Evolutionary conservation across 1,139 yeast genomes (phyloP).

Genomic region (Yamadazyma atmosphaerica): DNA sequence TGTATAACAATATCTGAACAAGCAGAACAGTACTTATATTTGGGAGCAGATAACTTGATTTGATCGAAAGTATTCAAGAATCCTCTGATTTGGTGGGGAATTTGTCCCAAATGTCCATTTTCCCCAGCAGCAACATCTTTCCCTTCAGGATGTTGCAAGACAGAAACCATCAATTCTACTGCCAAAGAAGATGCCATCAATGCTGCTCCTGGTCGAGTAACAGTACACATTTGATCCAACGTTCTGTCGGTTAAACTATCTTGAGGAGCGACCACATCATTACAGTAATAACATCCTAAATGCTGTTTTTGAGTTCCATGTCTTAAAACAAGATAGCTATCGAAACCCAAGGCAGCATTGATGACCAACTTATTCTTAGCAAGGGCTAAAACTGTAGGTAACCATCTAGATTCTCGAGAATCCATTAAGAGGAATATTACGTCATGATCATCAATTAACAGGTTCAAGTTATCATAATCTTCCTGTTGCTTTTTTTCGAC

Average conservation of each 20-base stretch:
- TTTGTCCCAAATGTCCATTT: slow-evolving; percentile 56
- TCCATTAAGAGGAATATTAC: slow-evolving; percentile 82
- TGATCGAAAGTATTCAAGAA: slow-evolving; percentile 67
- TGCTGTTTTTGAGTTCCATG: slow-evolving; percentile 59
- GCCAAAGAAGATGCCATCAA: slow-evolving; percentile 84
- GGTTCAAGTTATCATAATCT: slow-evolving; percentile 53
- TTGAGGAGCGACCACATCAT: slow-evolving; percentile 91
- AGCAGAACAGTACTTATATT: slow-evolving; percentile 79
- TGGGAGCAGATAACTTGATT: slow-evolving; percentile 66
- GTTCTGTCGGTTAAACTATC: slow-evolving; percentile 85
- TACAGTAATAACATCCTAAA: slow-evolving; percentile 94
- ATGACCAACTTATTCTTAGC: slow-evolving; percentile 70
- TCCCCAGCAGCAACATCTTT: slow-evolving; percentile 43
- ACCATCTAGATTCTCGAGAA: slow-evolving; percentile 94
- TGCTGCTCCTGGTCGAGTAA: slow-evolving; percentile 95
- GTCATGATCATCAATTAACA: slow-evolving; percentile 69
- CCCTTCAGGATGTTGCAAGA: slow-evolving; percentile 62
- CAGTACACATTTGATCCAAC: slow-evolving; percentile 97
- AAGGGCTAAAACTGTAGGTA: slow-evolving; percentile 81
- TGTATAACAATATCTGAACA: slow-evolving; percentile 65
- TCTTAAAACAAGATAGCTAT: slow-evolving; percentile 87
- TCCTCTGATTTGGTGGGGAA: slow-evolving; percentile 92
- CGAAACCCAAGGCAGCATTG: slow-evolving; percentile 95
- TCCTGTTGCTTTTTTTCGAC: slow-evolving; percentile 32
- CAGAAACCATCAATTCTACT: slow-evolving; percentile 76